phyloP scores from a whole-genome alignment of 2,329 filamentous ascomycete species.

The Graphilbum fragrans region DNA sequence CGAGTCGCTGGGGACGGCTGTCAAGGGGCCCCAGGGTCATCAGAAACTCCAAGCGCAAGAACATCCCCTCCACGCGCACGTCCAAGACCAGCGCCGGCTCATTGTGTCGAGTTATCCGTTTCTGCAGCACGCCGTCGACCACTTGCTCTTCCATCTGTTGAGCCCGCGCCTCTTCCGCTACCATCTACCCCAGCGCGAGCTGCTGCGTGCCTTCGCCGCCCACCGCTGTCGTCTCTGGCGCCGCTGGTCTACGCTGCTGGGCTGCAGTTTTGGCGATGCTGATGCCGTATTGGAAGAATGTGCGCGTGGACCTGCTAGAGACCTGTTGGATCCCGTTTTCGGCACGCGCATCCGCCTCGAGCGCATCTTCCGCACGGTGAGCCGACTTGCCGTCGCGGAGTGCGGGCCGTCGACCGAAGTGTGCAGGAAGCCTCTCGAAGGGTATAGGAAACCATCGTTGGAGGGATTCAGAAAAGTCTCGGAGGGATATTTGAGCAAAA shows the following conservation, averaged over 20 bases:
- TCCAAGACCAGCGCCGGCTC: conserved; percentile 15
- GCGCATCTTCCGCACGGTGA: conserved; percentile 18
- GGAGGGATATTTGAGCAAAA: too few relatives aligned
- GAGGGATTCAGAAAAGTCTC: too few relatives aligned
- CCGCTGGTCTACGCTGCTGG: conserved; percentile 19
- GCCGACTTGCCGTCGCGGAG: too few relatives aligned
- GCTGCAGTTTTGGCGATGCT: conserved; percentile 11
- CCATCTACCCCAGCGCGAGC: conserved; percentile 17
- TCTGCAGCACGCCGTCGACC: conserved; percentile 18
- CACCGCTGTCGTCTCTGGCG: conserved; percentile 19
- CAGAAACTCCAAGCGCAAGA: too few relatives aligned
- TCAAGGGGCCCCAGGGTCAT: too few relatives aligned
- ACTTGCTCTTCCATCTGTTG: conserved; percentile 20
- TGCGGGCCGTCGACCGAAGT: too few relatives aligned
- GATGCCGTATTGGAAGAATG: conserved; percentile 11
- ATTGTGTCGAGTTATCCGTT: conserved; percentile 19
- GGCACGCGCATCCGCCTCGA: conserved; percentile 17
- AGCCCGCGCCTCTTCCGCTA: conserved; percentile 17
- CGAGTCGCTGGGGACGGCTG: conserved; percentile 15
- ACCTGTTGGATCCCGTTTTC: conserved; percentile 17
- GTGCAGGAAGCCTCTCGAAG: too few relatives aligned
- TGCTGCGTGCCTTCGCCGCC: conserved; percentile 14
- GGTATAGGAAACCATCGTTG: too few relatives aligned
- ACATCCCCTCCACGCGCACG: too few relatives aligned
- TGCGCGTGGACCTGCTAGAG: conserved; percentile 6